Conservation (phyloP, 768 basidiomycete genomes). For the Hericium coralloides region DNA sequence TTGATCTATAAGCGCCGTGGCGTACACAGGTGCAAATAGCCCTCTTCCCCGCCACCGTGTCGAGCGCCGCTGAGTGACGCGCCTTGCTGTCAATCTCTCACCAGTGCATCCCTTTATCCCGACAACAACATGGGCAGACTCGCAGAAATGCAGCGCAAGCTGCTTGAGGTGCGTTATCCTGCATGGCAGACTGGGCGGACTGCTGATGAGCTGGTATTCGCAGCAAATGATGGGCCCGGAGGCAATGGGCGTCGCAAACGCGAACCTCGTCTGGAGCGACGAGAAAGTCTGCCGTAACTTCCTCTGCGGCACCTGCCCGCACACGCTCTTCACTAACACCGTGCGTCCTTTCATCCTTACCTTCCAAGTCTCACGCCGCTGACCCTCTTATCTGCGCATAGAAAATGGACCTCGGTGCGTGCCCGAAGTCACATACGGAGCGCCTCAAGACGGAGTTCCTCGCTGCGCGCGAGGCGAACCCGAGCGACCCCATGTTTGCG, state of each 20-base stretch:
- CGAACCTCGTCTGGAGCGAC: constrained; percentile 88
- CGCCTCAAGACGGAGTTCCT: constrained; percentile 87
- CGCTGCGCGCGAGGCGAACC: constrained; percentile 65
- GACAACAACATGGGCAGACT: constrained; percentile 72
- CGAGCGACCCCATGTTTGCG: constrained; percentile 72
- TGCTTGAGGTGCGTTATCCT: constrained; percentile 43
- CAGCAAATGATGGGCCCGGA: constrained; percentile 99
- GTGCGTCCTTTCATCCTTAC: constrained; percentile 37
- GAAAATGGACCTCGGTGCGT: constrained; percentile 99
- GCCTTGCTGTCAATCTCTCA: not conserved
- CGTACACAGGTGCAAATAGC: not conserved
- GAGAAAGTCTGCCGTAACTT: constrained; percentile 99
- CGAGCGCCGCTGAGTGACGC: not conserved
- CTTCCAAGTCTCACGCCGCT: not conserved
- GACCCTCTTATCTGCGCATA: constrained; percentile 22
- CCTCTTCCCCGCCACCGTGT: not conserved
- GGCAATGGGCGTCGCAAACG: constrained; percentile 93
- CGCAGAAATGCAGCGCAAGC: constrained; percentile 97
- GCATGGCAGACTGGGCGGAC: constrained; percentile 22
- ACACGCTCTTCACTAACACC: constrained; percentile 95
- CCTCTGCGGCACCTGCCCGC: constrained; percentile 97
- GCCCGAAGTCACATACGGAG: constrained; percentile 94
- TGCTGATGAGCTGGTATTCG: constrained; percentile 3
- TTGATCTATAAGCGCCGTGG: not conserved
- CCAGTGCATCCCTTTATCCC: not conserved